Percentiles rank a stretch among this genome's conserved stretches.
These are phyloP conservation scores for Phaeotremella skinneri DNA, from an alignment of 768 basidiomycete genomes.

Conservation along the genomic window DNA sequence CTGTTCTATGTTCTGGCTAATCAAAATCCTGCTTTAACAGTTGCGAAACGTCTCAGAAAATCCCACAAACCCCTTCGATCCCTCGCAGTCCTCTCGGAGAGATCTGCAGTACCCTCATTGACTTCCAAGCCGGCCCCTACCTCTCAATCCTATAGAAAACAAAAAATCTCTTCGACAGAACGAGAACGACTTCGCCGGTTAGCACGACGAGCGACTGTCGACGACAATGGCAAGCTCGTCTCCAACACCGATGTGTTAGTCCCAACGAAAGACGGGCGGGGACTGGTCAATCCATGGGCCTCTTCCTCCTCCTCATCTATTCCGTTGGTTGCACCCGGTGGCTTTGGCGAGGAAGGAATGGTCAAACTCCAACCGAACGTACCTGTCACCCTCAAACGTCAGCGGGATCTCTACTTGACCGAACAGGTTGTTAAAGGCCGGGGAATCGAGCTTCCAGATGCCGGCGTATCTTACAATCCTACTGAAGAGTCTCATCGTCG, in stretches of 20 bases:
- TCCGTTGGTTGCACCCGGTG: constrained; percentile 2
- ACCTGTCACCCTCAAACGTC: constrained; percentile 37
- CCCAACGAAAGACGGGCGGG: neutral
- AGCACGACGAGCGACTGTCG: neutral
- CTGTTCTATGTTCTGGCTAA: neutral
- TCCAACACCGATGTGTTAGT: neutral
- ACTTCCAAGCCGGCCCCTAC: constrained; percentile 55
- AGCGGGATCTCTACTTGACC: constrained; percentile 30
- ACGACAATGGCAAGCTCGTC: neutral
- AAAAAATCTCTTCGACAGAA: neutral
- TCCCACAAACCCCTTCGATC: constrained; percentile 54
- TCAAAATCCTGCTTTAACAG: constrained; percentile 11
- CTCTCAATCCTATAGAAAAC: constrained; percentile 7
- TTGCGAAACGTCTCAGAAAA: constrained; percentile 44
- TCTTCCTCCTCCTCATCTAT: constrained; percentile 10
- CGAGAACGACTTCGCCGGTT: constrained; percentile 5
- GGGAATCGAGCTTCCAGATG: constrained; percentile 60
- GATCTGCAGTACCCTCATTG: constrained; percentile 84
- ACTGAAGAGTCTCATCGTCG: constrained; percentile 68
- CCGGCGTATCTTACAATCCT: constrained; percentile 87
- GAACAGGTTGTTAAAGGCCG: constrained; percentile 19
- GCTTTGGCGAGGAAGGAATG: constrained; percentile 36
- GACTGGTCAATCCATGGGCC: neutral
- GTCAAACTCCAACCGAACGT: constrained; percentile 47
- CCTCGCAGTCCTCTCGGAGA: constrained; percentile 73